phyloP scores from a whole-genome alignment of 257 asterid species.

The Przewalskia tangutica region DNA sequence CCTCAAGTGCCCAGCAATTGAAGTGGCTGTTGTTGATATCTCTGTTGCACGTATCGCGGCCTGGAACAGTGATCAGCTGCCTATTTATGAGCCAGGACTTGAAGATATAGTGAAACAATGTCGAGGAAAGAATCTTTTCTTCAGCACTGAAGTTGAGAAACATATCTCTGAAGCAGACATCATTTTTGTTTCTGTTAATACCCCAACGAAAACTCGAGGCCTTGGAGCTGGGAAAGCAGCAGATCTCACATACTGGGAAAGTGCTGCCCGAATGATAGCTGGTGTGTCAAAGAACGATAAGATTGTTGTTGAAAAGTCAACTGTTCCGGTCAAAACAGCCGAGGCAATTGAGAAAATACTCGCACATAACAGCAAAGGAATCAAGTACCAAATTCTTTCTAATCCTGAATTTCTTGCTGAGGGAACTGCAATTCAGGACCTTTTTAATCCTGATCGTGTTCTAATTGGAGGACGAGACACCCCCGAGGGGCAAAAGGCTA shows the following conservation, averaged over 20 bases:
- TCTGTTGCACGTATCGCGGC: conserved; percentile 19
- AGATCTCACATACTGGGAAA: conserved; percentile 30
- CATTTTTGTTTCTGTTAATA: conserved; percentile 25
- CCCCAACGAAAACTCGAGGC: conserved; percentile 26
- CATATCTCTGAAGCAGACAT: conserved; percentile 26
- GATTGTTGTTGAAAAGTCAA: conserved; percentile 28
- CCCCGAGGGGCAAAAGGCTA: conserved; percentile 15
- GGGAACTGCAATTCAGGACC: conserved; percentile 29
- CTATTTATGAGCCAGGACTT: conserved; percentile 31
- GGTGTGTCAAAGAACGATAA: conserved; percentile 23
- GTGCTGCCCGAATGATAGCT: conserved; percentile 34
- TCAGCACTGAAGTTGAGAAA: conserved; percentile 26
- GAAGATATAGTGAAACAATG: conserved; percentile 27
- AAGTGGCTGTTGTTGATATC: conserved; percentile 31
- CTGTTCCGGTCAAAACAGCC: conserved; percentile 33
- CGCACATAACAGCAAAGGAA: conserved; percentile 26
- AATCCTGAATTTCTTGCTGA: conserved; percentile 31
- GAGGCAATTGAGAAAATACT: conserved; percentile 28
- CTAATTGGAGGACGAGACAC: conserved; percentile 21
- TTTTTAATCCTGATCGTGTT: conserved; percentile 18
- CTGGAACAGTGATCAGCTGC: conserved; percentile 27
- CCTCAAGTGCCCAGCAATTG: conserved; percentile 24
- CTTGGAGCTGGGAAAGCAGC: conserved; percentile 39
- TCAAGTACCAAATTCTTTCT: conserved; percentile 24
- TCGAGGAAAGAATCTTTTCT: conserved; percentile 27